Conservation (phyloP, 2,329 filamentous ascomycete genomes). For the Alternaria infectoria region DNA sequence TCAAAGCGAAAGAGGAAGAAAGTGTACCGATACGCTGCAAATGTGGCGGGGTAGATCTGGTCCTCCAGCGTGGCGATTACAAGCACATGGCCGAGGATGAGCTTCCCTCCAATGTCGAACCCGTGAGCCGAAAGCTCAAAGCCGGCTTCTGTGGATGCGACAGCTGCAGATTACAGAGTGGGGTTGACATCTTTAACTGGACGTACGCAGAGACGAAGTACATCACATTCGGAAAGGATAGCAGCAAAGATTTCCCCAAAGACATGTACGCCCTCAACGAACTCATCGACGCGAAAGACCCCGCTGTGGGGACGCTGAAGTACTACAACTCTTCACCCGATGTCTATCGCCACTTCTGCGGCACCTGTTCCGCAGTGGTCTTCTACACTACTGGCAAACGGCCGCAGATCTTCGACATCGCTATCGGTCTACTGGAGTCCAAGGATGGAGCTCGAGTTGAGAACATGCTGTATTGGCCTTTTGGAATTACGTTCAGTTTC, state of each 20-base stretch:
- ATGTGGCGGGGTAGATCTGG: constrained; percentile 56
- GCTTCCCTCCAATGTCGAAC: constrained; percentile 55
- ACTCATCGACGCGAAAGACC: constrained; percentile 45
- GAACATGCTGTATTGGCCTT: constrained; percentile 52
- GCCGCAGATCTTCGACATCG: constrained; percentile 52
- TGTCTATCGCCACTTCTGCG: constrained; percentile 59
- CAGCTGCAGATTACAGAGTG: constrained; percentile 55
- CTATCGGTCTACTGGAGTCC: constrained; percentile 54
- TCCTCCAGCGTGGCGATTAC: constrained; percentile 47
- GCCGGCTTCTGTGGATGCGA: constrained; percentile 55
- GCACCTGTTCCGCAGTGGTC: constrained; percentile 54
- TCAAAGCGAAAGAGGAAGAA: constrained; percentile 20
- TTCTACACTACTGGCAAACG: constrained; percentile 54
- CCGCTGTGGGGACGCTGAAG: constrained; percentile 52
- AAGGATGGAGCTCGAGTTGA: constrained; percentile 57
- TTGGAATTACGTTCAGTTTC: constrained; percentile 35
- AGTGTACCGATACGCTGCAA: constrained; percentile 53
- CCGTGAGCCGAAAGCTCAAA: constrained; percentile 50
- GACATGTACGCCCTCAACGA: constrained; percentile 43
- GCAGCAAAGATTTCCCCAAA: constrained; percentile 35
- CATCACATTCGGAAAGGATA: constrained; percentile 40
- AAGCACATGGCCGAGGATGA: constrained; percentile 29
- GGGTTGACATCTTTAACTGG: constrained; percentile 56
- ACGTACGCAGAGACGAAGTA: constrained; percentile 52
- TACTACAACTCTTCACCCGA: constrained; percentile 54